These are phyloP conservation scores for Lunularia cruciata DNA, from an alignment of 225 moss, liverwort and hornwort species.

Conservation along the genomic window DNA sequence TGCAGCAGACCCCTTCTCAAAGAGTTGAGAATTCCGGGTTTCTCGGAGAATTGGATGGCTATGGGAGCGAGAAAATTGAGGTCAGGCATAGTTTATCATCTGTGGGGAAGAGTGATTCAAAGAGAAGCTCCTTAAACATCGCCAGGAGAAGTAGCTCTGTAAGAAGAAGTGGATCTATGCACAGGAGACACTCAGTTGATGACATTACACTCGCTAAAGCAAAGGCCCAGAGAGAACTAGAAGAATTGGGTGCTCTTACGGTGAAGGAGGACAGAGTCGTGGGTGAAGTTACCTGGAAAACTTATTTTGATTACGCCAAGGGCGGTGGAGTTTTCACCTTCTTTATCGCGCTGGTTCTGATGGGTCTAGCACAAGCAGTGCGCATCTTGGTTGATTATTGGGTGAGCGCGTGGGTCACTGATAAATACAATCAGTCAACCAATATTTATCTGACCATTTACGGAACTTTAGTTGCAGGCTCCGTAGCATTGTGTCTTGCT, in stretches of 20 bases:
- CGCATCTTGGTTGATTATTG: slow-evolving; percentile 90
- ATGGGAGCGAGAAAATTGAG: background rate
- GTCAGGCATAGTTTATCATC: background rate
- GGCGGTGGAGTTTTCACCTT: slow-evolving; percentile 59
- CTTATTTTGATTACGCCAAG: slow-evolving; percentile 58
- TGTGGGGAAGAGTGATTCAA: background rate
- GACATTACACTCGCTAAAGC: slow-evolving; percentile 1
- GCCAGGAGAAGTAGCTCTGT: background rate
- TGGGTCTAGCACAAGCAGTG: slow-evolving; percentile 70
- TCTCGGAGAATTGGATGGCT: background rate
- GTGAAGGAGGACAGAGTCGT: slow-evolving; percentile 76
- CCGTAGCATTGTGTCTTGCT: slow-evolving; percentile 42
- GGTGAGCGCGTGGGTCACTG: slow-evolving; percentile 74
- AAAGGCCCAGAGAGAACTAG: background rate
- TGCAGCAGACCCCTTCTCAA: background rate
- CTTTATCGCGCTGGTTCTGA: slow-evolving; percentile 39
- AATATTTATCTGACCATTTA: slow-evolving; percentile 62
- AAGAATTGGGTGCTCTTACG: slow-evolving; percentile 52
- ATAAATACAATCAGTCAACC: slow-evolving; percentile 53
- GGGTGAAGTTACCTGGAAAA: slow-evolving; percentile 68
- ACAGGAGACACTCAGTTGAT: background rate
- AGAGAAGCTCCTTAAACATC: background rate
- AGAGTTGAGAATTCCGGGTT: background rate
- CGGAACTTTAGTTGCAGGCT: slow-evolving; percentile 49
- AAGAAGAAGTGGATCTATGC: background rate